A percentile compares a stretch with the other conserved stretches of the same genome.
These are phyloP conservation scores for Coniochaeta sp. DNA, from an alignment of 2,329 filamentous ascomycete species.

Conservation along the genomic window DNA sequence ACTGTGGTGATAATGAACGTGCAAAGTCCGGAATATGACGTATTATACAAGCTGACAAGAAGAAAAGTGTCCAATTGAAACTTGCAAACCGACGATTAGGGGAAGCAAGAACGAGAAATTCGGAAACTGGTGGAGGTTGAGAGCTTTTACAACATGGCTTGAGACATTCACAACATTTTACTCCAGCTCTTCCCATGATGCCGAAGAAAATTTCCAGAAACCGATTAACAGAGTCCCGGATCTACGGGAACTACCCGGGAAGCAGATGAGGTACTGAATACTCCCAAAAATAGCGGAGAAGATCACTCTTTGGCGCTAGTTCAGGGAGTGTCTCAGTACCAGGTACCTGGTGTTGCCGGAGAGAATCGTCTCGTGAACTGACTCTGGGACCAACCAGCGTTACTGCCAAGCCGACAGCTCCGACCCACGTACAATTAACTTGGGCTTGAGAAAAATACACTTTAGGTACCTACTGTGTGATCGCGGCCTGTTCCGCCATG, in stretches of 20 bases:
- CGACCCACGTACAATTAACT: no score
- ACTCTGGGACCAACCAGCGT: not conserved
- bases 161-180: not conserved
- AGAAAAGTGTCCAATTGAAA: not conserved
- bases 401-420: not conserved
- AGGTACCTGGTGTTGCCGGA: not conserved
- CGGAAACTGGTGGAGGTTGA: not conserved
- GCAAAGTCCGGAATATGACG: not conserved
- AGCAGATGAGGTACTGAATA: not conserved
- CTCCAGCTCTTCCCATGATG: conserved; percentile 2
- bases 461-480: not conserved
- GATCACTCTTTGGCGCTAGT: not conserved
- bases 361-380: not conserved
- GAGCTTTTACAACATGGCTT: not conserved
- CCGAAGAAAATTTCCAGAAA: conserved; percentile 3
- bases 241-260: conserved; percentile 2
- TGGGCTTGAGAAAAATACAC: not conserved
- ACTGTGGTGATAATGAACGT: not conserved
- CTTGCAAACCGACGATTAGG: not conserved
- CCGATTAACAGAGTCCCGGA: not conserved
- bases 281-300: not conserved
- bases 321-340: not conserved
- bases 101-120: not conserved
- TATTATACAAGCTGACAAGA: not conserved
- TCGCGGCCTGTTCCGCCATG: not conserved